Evolutionary conservation across 2,329 filamentous ascomycete species (phyloP).

Genomic region (Sporothrix phasma): DNA sequence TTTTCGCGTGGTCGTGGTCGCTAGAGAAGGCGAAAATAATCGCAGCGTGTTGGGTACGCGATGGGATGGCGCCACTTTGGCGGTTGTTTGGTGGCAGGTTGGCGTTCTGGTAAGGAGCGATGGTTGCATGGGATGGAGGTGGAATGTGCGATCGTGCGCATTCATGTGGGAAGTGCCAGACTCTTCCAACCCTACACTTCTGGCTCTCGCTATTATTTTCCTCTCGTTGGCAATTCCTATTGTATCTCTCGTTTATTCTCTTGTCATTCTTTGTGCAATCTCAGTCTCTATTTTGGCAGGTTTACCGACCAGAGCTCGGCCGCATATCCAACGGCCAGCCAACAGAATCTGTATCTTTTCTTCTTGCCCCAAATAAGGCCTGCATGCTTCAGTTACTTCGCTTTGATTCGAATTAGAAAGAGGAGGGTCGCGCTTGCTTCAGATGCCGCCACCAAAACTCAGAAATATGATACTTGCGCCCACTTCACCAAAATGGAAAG

Average conservation of each 20-base stretch:
- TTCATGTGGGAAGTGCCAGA: background rate
- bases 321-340: background rate
- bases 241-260: background rate
- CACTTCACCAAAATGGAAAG: background rate
- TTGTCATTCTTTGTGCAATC: background rate
- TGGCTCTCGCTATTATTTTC: no score
- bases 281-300: background rate
- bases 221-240: background rate
- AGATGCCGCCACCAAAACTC: background rate
- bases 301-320: background rate
- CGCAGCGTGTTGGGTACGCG: background rate
- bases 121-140: background rate
- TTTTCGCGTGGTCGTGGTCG: no score
- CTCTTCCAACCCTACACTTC: no score
- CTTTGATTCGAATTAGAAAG: background rate
- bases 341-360: background rate
- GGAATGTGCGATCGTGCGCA: background rate
- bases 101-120: background rate
- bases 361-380: background rate
- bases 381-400: no score
- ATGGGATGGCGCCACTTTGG: constrained; percentile 10
- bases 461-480: background rate
- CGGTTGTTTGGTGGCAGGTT: background rate
- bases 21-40: background rate
- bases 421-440: background rate